Evolutionary conservation across 1,139 yeast genomes (phyloP).

Genomic region (Kodamaea fungicola): DNA sequence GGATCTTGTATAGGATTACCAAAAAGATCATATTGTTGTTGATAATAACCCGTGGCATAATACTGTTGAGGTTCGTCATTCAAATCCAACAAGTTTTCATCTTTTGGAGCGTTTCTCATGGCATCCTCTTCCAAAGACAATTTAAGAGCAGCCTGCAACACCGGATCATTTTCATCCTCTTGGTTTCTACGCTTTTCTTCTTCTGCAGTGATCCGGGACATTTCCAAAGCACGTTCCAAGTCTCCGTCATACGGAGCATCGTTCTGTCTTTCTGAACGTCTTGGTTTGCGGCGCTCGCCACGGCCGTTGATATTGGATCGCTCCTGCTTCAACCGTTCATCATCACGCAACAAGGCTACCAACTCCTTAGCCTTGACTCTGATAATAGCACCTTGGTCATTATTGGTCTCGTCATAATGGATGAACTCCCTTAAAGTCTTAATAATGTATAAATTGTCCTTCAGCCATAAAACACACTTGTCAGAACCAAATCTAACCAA

Average conservation of each 20-base stretch:
- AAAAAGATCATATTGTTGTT: slow-evolving; percentile 12
- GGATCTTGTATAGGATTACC: slow-evolving; percentile 11
- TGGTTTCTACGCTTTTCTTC: slow-evolving; percentile 49
- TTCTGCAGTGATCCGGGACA: slow-evolving; percentile 79
- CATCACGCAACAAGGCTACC: slow-evolving; percentile 75
- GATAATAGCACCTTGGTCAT: slow-evolving; percentile 87
- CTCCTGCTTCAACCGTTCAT: slow-evolving; percentile 76
- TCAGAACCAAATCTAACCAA: slow-evolving; percentile 86
- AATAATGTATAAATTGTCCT: slow-evolving; percentile 83
- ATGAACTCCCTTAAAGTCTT: slow-evolving; percentile 91
- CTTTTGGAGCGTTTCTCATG: slow-evolving; percentile 52
- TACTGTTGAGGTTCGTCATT: slow-evolving; percentile 38
- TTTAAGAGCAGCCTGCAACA: slow-evolving; percentile 75
- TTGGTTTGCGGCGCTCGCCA: slow-evolving; percentile 24
- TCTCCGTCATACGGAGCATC: slow-evolving; percentile 72
- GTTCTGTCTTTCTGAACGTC: slow-evolving; percentile 15
- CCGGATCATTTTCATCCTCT: slow-evolving; percentile 60
- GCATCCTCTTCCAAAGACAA: slow-evolving; percentile 88
- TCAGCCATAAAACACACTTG: slow-evolving; percentile 90
- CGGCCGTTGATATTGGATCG: slow-evolving; percentile 44
- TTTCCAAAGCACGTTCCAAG: slow-evolving; percentile 76
- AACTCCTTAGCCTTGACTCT: slow-evolving; percentile 91
- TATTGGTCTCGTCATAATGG: slow-evolving; percentile 72
- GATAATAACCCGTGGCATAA: slow-evolving; percentile 45
- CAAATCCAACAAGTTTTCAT: slow-evolving; percentile 53